Percentiles rank a stretch among this genome's conserved stretches.
Evolutionary conservation across 495 filamentous ascomycete species (phyloP).

Genomic region (Neurospora intermedia): DNA sequence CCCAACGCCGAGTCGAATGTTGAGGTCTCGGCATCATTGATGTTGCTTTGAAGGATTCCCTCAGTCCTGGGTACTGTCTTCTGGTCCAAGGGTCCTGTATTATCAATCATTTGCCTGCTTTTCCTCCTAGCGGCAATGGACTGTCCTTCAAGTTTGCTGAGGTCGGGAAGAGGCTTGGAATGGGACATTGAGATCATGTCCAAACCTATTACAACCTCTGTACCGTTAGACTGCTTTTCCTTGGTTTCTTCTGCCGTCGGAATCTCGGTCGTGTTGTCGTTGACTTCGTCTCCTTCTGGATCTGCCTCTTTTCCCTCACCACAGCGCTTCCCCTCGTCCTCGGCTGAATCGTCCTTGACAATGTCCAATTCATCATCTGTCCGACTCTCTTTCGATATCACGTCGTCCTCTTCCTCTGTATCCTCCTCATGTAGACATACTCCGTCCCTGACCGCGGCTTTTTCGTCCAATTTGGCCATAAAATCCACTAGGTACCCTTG

Average conservation of each 20-base stretch:
- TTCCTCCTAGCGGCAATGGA: background rate
- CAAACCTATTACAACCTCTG: background rate
- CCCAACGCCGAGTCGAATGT: background rate
- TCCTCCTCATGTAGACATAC: background rate
- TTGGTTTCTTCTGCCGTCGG: background rate
- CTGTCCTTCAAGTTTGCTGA: background rate
- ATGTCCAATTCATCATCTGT: background rate
- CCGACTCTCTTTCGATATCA: background rate
- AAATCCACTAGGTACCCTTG: background rate
- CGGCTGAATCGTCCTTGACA: background rate
- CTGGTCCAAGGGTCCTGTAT: background rate
- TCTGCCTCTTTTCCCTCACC: background rate
- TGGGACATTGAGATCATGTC: background rate
- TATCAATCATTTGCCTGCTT: background rate
- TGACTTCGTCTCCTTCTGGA: background rate
- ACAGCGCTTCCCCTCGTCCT: background rate
- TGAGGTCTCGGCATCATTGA: background rate
- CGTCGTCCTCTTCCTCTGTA: background rate
- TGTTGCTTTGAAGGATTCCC: background rate
- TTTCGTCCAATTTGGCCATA: background rate
- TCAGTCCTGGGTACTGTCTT: background rate
- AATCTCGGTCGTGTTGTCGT: background rate
- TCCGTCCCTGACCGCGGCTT: background rate
- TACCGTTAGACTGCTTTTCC: background rate
- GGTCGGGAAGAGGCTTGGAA: background rate